phyloP scores from a whole-genome alignment of 2,329 filamentous ascomycete species.

The Venturia oleaginea region DNA sequence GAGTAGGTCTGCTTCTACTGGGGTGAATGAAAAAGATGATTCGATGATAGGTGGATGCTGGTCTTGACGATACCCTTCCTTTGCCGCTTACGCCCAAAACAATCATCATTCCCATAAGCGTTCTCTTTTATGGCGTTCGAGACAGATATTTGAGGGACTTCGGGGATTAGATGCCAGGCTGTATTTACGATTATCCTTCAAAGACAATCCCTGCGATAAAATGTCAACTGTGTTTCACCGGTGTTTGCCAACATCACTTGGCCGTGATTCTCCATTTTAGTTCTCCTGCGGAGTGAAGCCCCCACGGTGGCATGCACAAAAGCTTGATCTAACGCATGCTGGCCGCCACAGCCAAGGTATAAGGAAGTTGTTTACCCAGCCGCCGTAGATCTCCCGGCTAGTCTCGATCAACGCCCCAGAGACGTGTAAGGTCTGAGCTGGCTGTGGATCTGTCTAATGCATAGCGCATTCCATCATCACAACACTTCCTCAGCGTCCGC shows the following conservation, averaged over 20 bases:
- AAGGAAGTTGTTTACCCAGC: not conserved
- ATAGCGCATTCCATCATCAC: not conserved
- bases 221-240: not conserved
- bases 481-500: not conserved
- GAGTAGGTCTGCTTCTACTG: not conserved
- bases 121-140: not conserved
- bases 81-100: not conserved
- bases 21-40: not conserved
- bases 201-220: not conserved
- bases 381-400: not conserved
- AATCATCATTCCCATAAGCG: not conserved
- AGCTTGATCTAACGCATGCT: not conserved
- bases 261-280: not conserved
- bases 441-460: not conserved
- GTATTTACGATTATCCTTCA: not conserved
- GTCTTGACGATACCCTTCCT: not conserved
- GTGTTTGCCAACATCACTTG: not conserved
- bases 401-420: not conserved
- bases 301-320: not conserved
- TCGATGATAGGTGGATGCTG: not conserved
- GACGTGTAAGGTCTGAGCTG: constrained; percentile 1
- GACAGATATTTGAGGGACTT: not conserved
- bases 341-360: not conserved
- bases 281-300: not conserved
- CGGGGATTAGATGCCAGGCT: not conserved